phyloP scores from a whole-genome alignment of 371 early-diverging fungal species.

The Lichtheimia hyalospora region DNA sequence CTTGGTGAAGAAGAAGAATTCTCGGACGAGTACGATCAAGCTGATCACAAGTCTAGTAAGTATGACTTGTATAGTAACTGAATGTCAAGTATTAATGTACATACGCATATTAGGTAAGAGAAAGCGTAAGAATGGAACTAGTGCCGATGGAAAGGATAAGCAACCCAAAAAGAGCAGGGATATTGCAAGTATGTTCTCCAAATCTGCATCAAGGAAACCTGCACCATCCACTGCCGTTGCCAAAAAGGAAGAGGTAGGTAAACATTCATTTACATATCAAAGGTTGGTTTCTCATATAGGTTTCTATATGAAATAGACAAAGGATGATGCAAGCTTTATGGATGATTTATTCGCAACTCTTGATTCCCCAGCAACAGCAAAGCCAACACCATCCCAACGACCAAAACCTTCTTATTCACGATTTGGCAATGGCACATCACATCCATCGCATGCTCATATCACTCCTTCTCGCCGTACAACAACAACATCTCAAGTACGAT shows the following conservation, averaged over 20 bases:
- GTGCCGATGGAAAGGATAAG: slow-evolving; percentile 7
- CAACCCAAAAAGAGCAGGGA: not conserved
- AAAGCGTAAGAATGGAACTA: slow-evolving; percentile 21
- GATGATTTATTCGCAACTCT: slow-evolving; percentile 24
- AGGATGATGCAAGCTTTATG: slow-evolving; percentile 33
- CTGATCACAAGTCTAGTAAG: slow-evolving; percentile 6
- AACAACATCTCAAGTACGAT: too few species aligned
- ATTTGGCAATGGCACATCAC: too few species aligned
- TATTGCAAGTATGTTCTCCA: slow-evolving; percentile 12
- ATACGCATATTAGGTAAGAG: slow-evolving; percentile 18
- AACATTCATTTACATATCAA: not conserved
- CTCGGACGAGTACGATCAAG: slow-evolving; percentile 51
- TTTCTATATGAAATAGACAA: not conserved
- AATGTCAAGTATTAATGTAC: not conserved
- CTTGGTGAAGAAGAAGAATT: slow-evolving; percentile 53
- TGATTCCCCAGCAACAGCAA: not conserved
- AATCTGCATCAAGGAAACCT: slow-evolving; percentile 24
- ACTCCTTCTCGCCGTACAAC: too few species aligned
- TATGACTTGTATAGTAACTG: too few species aligned
- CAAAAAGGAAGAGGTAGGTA: slow-evolving; percentile 5
- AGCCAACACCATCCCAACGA: not conserved
- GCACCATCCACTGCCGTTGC: not conserved
- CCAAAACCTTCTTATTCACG: not conserved
- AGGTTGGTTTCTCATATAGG: not conserved
- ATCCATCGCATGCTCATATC: too few species aligned